phyloP scores from a whole-genome alignment of 78 protist species.

The Guillardia theta region DNA sequence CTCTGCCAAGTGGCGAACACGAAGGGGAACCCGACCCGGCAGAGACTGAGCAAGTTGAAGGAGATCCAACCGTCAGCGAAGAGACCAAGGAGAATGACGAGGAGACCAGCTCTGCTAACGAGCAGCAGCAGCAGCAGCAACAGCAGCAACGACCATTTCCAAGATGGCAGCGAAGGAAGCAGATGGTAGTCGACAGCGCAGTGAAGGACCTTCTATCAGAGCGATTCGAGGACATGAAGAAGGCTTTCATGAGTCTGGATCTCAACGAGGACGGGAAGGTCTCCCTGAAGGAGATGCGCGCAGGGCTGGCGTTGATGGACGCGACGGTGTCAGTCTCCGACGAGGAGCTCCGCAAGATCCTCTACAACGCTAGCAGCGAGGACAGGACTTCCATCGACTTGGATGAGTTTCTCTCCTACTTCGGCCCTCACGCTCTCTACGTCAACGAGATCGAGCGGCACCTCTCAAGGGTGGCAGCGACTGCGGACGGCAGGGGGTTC shows the following conservation, averaged over 20 bases:
- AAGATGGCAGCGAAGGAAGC: too few species aligned
- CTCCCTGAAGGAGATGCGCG: not conserved
- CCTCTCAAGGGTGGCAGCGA: not conserved
- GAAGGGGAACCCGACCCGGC: too few species aligned
- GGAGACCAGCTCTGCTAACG: too few species aligned
- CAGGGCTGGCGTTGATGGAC: not conserved
- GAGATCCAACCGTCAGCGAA: too few species aligned
- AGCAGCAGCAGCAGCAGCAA: too few species aligned
- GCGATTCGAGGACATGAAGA: too few species aligned
- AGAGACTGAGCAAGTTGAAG: too few species aligned
- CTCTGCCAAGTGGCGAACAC: too few species aligned
- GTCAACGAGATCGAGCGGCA: not conserved
- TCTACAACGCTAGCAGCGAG: not conserved
- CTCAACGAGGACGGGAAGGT: not conserved
- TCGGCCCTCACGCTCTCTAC: not conserved
- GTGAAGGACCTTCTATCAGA: too few species aligned
- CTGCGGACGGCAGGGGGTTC: not conserved
- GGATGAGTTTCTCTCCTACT: not conserved
- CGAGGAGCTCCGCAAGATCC: not conserved
- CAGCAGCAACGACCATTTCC: too few species aligned
- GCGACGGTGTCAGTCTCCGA: not conserved
- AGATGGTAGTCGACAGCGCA: too few species aligned
- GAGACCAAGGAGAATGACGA: too few species aligned
- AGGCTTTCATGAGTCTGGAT: not conserved
- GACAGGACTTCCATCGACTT: not conserved